These are phyloP conservation scores for Microcyclospora pomicola DNA, from an alignment of 2,329 filamentous ascomycete species.

Conservation along the genomic window DNA sequence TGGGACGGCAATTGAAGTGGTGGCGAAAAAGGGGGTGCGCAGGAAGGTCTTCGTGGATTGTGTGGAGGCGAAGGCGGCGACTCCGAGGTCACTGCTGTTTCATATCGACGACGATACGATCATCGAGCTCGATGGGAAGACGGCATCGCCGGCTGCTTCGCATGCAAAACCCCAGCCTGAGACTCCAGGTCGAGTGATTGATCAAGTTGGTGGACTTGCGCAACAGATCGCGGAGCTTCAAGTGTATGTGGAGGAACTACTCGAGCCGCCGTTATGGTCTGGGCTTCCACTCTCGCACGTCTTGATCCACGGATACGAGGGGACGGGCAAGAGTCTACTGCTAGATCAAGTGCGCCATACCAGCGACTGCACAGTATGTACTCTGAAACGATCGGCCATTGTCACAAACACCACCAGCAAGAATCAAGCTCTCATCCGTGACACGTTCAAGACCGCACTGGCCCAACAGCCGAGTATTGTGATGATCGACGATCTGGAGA, in stretches of 20 bases:
- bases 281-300: conserved; percentile 35
- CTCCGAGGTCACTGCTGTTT: conserved; percentile 11
- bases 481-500: conserved; percentile 64
- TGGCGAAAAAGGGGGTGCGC: conserved; percentile 42
- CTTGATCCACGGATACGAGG: conserved; percentile 65
- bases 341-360: conserved; percentile 49
- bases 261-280: background rate
- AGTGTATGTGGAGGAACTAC: conserved; percentile 38
- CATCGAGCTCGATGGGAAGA: conserved; percentile 2
- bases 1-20: conserved; percentile 56
- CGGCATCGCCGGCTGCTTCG: background rate
- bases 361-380: conserved; percentile 52
- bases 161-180: background rate
- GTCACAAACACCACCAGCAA: conserved; percentile 27
- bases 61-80: conserved; percentile 14
- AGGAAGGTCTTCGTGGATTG: conserved; percentile 49
- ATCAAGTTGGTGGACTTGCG: conserved; percentile 53
- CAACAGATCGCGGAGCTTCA: conserved; percentile 54
- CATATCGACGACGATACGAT: conserved; percentile 9
- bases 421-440: conserved; percentile 41
- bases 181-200: conserved; percentile 5
- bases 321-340: conserved; percentile 72
- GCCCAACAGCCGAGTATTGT: conserved; percentile 61
- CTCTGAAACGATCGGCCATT: conserved; percentile 35
- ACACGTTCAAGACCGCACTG: conserved; percentile 55